These are phyloP conservation scores for Leptographium procerum DNA, from an alignment of 2,329 filamentous ascomycete species.

Conservation along the genomic window DNA sequence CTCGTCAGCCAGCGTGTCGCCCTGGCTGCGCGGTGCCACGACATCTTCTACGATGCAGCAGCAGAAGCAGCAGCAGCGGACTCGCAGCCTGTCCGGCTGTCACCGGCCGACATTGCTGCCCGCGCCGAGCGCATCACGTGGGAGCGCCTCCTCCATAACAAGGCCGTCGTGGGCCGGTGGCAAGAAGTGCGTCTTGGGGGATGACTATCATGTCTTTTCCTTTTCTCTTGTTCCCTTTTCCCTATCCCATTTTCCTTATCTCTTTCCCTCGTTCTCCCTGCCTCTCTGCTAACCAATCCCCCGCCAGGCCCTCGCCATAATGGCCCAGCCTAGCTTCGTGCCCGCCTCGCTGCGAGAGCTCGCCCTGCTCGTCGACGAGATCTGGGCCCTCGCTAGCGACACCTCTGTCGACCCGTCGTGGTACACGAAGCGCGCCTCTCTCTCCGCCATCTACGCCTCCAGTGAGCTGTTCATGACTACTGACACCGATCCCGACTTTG, in stretches of 20 bases:
- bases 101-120: slow-evolving; percentile 33
- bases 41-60: slow-evolving; percentile 26
- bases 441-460: slow-evolving; percentile 52
- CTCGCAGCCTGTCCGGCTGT: neutral
- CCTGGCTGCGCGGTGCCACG: slow-evolving; percentile 32
- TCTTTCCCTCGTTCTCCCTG: neutral
- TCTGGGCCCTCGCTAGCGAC: slow-evolving; percentile 80
- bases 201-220: too few species aligned
- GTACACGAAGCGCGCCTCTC: slow-evolving; percentile 57
- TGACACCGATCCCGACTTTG: slow-evolving; percentile 56
- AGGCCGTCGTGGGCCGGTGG: slow-evolving; percentile 62
- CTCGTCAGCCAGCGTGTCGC: slow-evolving; percentile 54
- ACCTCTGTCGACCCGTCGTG: slow-evolving; percentile 70
- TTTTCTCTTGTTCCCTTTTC: neutral
- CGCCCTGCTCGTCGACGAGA: slow-evolving; percentile 76
- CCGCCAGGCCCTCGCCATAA: slow-evolving; percentile 67
- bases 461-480: slow-evolving; percentile 92
- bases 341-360: slow-evolving; percentile 69
- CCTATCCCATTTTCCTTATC: neutral
- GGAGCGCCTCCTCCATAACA: slow-evolving; percentile 67
- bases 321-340: slow-evolving; percentile 74
- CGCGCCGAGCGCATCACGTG: slow-evolving; percentile 64
- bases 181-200: slow-evolving; percentile 36
- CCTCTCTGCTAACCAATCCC: neutral
- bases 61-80: slow-evolving; percentile 15